A percentile compares a stretch with the other conserved stretches of the same genome.
These are phyloP conservation scores for Lavandula angustifolia DNA, from an alignment of 257 asterid genomes.

Conservation along the genomic window DNA sequence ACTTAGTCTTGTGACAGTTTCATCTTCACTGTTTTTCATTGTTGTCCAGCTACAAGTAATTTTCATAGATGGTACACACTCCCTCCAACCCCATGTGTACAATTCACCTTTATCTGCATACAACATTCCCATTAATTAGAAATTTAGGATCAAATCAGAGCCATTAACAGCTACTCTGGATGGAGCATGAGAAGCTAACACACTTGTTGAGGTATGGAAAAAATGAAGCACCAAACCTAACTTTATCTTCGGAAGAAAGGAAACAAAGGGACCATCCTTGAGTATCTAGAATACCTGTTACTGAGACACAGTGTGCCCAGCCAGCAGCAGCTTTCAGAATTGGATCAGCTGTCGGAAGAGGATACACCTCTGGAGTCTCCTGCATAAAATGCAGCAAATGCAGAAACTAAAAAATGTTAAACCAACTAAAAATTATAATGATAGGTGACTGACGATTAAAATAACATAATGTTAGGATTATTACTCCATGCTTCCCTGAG, in stretches of 20 bases:
- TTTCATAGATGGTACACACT: slow-evolving; percentile 72
- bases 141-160: not conserved
- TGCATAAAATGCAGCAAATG: slow-evolving; percentile 28
- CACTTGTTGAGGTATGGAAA: not conserved
- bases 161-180: not conserved
- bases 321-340: slow-evolving; percentile 69
- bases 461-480: slow-evolving; percentile 3
- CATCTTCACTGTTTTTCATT: slow-evolving; percentile 43
- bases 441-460: slow-evolving; percentile 7
- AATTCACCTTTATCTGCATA: slow-evolving; percentile 57
- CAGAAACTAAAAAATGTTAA: slow-evolving; percentile 21
- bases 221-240: slow-evolving; percentile 1
- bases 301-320: slow-evolving; percentile 78
- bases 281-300: slow-evolving; percentile 50
- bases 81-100: slow-evolving; percentile 88
- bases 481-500: slow-evolving; percentile 86
- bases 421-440: slow-evolving; percentile 23
- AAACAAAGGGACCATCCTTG: not conserved
- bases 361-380: slow-evolving; percentile 66
- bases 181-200: slow-evolving; percentile 3
- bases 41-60: slow-evolving; percentile 39
- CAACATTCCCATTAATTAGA: slow-evolving; percentile 8
- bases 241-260: slow-evolving; percentile 2
- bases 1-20: slow-evolving; percentile 41
- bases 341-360: slow-evolving; percentile 57